Evolutionary conservation across 2,329 filamentous ascomycete genomes (phyloP), one percentile per base, ranked within the genome.

Genomic region (Talaromyces sp.): DNA sequence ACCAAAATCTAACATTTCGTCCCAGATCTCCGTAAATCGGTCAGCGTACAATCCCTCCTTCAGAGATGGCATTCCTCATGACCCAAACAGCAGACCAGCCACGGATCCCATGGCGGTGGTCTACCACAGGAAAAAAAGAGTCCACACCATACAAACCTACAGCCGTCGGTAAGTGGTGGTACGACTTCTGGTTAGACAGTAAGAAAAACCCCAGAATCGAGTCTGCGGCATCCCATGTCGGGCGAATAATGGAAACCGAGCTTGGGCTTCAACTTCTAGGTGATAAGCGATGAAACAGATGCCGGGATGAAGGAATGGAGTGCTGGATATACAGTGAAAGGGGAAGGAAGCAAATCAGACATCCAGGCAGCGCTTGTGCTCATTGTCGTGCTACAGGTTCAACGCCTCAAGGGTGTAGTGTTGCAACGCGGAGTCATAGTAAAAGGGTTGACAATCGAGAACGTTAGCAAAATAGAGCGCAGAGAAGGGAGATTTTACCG

Each of bases 241-340:
- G 54, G 3, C 15, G 43, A 10, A 64, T 64, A 17, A 63, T 63
- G 54, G 62, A 63, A 17, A 63, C 33, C 3, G 62, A 63, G 50
- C 54, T 63, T 25, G 43, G 43, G 3, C 8, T 50, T 17, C 54
- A 59, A 41, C 22, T 63, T 3, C 4, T 41, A 7, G 43, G 54
- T 3, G 43, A 59, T 2, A n/a, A 63, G 9, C 13, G 54, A 11
- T 63, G 54, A 22, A 22, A 22, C 0, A 2, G 25, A 10, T 64
- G 62, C 35, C 52, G 33, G 15, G 0, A 2, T 8, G 22, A 19
- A 2, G 43, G 22, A n/a, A 10, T 1, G 33, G 54, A 64, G 33
- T 64, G 54, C 27, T 60, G 54, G 62, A 25, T 64, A 15, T 64
- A 50, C 33, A 39, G 43, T 52, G 25, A 59, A 11, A 43, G 49